These are phyloP conservation scores for Phytophthora sojae DNA, from an alignment of 352 stramenopile genomes.

Conservation along the genomic window DNA sequence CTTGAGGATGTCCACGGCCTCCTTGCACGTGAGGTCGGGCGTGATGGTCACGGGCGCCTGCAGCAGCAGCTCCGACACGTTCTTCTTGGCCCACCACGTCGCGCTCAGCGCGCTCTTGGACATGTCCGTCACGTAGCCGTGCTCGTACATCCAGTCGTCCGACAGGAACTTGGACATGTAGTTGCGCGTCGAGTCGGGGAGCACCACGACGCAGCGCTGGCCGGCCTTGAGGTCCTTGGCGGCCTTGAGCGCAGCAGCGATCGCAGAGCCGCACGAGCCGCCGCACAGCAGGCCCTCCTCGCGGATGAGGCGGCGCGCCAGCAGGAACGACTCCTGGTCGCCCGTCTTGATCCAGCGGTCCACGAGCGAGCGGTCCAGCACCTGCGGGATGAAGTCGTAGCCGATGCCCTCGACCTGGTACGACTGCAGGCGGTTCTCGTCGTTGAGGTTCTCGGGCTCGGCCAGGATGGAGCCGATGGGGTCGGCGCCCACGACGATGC, in stretches of 20 bases:
- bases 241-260: constrained; percentile 85
- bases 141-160: constrained; percentile 95
- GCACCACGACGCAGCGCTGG: constrained; percentile 95
- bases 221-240: constrained; percentile 89
- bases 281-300: constrained; percentile 96
- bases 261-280: constrained; percentile 93
- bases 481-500: constrained; percentile 91
- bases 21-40: constrained; percentile 90
- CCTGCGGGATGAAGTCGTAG: constrained; percentile 97
- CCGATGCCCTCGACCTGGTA: constrained; percentile 98
- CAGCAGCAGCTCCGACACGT: constrained; percentile 89
- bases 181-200: constrained; percentile 96
- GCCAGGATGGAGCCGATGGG: constrained; percentile 95
- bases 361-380: constrained; percentile 94
- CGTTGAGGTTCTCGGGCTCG: constrained; percentile 93
- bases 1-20: constrained; percentile 95
- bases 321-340: constrained; percentile 94
- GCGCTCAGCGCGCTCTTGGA: constrained; percentile 80
- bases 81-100: constrained; percentile 96
- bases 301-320: constrained; percentile 94
- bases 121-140: constrained; percentile 84
- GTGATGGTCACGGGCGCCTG: constrained; percentile 94
- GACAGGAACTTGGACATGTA: constrained; percentile 99
- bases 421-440: constrained; percentile 88
- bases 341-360: constrained; percentile 96